Conservation (phyloP, 148 eudicot genomes). For the Vaccinium darrowii region DNA sequence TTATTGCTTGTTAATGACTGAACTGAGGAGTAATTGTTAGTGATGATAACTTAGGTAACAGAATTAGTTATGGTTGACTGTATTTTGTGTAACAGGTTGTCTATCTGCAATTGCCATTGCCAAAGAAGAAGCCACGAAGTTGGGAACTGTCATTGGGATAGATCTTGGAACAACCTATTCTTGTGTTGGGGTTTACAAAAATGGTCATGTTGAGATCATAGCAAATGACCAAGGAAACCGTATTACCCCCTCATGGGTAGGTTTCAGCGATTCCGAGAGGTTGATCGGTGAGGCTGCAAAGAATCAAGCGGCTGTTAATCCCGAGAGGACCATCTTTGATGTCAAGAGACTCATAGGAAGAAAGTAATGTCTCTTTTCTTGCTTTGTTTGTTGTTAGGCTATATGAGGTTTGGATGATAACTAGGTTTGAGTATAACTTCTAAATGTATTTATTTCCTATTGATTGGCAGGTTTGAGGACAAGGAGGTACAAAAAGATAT, state of each 20-base stretch:
- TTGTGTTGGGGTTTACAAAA: constrained; percentile 53
- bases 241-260: constrained; percentile 53
- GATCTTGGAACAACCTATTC: constrained; percentile 51
- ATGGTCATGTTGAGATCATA: constrained; percentile 51
- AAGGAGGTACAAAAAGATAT: constrained; percentile 47
- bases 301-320: constrained; percentile 43
- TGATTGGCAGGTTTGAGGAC: constrained; percentile 35
- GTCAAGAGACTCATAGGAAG: constrained; percentile 49
- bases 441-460: background rate
- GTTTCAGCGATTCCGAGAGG: constrained; percentile 37
- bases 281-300: constrained; percentile 51
- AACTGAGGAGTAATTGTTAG: background rate
- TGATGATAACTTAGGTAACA: background rate
- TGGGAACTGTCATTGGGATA: constrained; percentile 49
- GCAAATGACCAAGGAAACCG: constrained; percentile 55
- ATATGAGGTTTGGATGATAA: background rate
- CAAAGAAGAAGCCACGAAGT: constrained; percentile 38
- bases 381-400: background rate
- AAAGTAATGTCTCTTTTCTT: constrained; percentile 27
- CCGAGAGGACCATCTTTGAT: constrained; percentile 43
- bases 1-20: background rate
- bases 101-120: constrained; percentile 35
- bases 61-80: background rate
- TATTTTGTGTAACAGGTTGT: constrained; percentile 23
- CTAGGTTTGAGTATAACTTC: background rate